These are phyloP conservation scores for Quaeritorhiza haematococci DNA, from an alignment of 371 early-diverging fungal species.

Conservation along the genomic window DNA sequence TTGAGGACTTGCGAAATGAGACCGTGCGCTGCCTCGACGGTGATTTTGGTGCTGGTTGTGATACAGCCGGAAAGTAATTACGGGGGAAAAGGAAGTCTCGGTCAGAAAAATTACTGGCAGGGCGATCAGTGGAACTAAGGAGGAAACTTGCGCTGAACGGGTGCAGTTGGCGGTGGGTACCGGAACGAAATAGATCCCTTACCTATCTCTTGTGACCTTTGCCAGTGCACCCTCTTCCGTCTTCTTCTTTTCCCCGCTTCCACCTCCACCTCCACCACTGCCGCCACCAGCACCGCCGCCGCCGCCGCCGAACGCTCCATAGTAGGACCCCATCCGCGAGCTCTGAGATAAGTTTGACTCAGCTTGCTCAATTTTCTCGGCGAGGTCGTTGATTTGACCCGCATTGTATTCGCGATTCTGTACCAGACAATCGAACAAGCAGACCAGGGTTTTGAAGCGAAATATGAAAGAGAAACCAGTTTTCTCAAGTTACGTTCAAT, in stretches of 20 bases:
- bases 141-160: too few species aligned
- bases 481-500: background rate
- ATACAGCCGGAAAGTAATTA: background rate
- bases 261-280: constrained; percentile 14
- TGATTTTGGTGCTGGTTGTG: constrained; percentile 60
- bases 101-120: background rate
- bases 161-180: too few species aligned
- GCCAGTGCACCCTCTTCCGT: constrained; percentile 64
- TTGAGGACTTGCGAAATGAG: constrained; percentile 77
- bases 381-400: constrained; percentile 72
- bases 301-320: constrained; percentile 6
- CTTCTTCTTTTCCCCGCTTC: constrained; percentile 54
- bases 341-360: constrained; percentile 52
- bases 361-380: constrained; percentile 76
- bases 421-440: background rate
- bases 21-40: constrained; percentile 74
- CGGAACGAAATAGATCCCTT: too few species aligned
- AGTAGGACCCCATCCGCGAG: background rate
- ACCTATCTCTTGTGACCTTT: constrained; percentile 72
- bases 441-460: background rate
- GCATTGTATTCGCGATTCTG: constrained; percentile 79
- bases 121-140: background rate
- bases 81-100: background rate
- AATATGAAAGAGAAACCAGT: constrained; percentile 10
- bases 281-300: background rate